phyloP scores from a whole-genome alignment of 2,329 filamentous ascomycete genomes.

The Fusarium verticillioides region DNA sequence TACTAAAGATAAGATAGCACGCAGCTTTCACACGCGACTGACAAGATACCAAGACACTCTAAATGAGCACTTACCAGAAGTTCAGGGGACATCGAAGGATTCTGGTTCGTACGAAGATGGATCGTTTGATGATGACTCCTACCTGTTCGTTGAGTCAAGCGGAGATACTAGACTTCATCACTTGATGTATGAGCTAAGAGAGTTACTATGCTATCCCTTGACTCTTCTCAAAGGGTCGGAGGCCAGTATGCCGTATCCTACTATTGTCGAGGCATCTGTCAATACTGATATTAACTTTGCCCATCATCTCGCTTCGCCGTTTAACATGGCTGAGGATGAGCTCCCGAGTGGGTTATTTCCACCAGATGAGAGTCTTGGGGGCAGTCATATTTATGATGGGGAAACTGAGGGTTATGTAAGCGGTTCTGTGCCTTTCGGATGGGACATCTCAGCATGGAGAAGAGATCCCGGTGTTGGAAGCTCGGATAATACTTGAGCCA shows the following conservation, averaged over 20 bases:
- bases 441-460: neutral
- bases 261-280: neutral
- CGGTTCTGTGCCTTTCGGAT: neutral
- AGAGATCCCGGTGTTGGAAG: rapidly evolving
- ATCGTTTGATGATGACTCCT: rapidly evolving
- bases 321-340: neutral
- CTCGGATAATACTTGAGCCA: rapidly evolving
- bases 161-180: neutral
- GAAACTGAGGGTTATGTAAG: neutral
- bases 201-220: neutral
- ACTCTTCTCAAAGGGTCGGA: rapidly evolving
- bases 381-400: rapidly evolving
- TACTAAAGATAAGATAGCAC: neutral
- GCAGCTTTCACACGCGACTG: neutral
- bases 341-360: neutral
- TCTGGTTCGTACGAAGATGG: rapidly evolving
- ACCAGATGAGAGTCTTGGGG: rapidly evolving
- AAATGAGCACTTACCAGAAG: rapidly evolving
- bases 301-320: neutral
- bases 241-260: neutral
- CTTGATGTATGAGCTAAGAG: neutral
- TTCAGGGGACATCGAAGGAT: too few relatives aligned
- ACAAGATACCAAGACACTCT: neutral
- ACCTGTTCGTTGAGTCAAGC: rapidly evolving
- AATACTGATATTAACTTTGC: neutral